Conservation (phyloP, 768 basidiomycete species). For the Hirschioporus abietinus region DNA sequence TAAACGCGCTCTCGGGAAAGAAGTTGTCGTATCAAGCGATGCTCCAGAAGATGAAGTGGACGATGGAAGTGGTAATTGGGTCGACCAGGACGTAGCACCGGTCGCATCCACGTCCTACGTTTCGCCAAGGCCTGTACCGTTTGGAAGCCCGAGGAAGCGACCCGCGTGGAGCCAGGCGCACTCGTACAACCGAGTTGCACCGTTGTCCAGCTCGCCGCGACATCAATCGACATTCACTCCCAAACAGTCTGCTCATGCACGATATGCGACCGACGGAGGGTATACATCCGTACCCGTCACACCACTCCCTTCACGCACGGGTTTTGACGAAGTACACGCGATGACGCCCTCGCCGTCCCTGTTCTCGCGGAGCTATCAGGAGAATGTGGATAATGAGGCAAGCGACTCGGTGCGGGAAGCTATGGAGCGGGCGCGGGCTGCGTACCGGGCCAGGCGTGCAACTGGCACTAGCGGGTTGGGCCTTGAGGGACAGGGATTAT, state of each 20-base stretch:
- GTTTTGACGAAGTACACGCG: constrained; percentile 31
- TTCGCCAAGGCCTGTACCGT: constrained; percentile 17
- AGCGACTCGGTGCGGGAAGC: constrained; percentile 64
- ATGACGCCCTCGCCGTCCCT: constrained; percentile 14
- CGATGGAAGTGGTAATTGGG: constrained; percentile 72
- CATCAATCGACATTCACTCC: constrained; percentile 22
- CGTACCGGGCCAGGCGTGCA: neutral
- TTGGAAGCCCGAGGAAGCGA: neutral
- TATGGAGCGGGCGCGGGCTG: constrained; percentile 66
- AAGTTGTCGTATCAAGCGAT: constrained; percentile 76
- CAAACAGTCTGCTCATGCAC: constrained; percentile 27
- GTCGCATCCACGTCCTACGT: constrained; percentile 1
- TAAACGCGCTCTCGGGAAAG: constrained; percentile 67
- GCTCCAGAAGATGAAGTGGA: constrained; percentile 70
- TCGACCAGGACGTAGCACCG: constrained; percentile 46
- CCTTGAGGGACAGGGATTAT: neutral
- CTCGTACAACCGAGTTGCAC: constrained; percentile 23
- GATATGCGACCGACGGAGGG: constrained; percentile 19
- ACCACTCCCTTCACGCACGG: constrained; percentile 19
- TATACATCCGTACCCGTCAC: constrained; percentile 11
- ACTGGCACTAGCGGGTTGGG: neutral
- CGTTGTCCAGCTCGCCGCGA: constrained; percentile 13
- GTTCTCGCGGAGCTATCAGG: constrained; percentile 26
- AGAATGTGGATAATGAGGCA: constrained; percentile 48
- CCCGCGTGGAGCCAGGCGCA: constrained; percentile 16